phyloP scores from a whole-genome alignment of 202 grass and related monocot genomes.

The Setaria italica region DNA sequence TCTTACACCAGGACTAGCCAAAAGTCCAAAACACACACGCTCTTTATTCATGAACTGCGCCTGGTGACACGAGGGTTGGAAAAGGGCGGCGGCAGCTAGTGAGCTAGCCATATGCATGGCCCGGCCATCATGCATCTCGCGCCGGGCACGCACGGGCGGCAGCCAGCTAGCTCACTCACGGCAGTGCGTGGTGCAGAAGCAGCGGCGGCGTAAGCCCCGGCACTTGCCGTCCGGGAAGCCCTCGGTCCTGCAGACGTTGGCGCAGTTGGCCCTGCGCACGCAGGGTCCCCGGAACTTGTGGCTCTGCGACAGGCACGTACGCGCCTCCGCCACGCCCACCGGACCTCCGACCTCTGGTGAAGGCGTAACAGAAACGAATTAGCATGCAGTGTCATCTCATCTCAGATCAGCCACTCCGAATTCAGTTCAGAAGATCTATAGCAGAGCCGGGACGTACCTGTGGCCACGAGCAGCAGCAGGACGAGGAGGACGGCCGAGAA shows the following conservation, averaged over 20 bases:
- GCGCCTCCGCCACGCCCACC: slow-evolving; percentile 60
- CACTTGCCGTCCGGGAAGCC: slow-evolving; percentile 78
- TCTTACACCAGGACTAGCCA: too few relatives aligned
- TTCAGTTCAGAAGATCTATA: background rate
- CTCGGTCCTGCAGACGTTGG: slow-evolving; percentile 87
- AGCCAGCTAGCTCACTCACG: background rate
- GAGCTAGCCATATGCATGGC: too few relatives aligned
- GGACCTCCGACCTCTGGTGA: slow-evolving; percentile 46
- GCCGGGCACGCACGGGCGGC: background rate
- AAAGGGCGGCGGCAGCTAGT: background rate
- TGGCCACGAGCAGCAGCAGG: slow-evolving; percentile 54
- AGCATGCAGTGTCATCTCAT: too few relatives aligned
- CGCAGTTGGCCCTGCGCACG: slow-evolving; percentile 64
- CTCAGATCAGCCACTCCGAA: background rate
- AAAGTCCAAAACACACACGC: background rate
- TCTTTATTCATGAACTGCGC: background rate
- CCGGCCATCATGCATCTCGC: background rate
- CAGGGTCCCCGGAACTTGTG: slow-evolving; percentile 75
- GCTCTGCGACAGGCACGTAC: slow-evolving; percentile 70
- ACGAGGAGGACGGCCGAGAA: slow-evolving; percentile 46
- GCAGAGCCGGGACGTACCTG: slow-evolving; percentile 4
- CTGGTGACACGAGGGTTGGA: background rate
- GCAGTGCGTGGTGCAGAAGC: slow-evolving; percentile 75
- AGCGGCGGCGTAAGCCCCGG: slow-evolving; percentile 73
- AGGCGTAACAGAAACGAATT: background rate